phyloP scores from a whole-genome alignment of 352 stramenopile species.

The Pythium utonaiense region DNA sequence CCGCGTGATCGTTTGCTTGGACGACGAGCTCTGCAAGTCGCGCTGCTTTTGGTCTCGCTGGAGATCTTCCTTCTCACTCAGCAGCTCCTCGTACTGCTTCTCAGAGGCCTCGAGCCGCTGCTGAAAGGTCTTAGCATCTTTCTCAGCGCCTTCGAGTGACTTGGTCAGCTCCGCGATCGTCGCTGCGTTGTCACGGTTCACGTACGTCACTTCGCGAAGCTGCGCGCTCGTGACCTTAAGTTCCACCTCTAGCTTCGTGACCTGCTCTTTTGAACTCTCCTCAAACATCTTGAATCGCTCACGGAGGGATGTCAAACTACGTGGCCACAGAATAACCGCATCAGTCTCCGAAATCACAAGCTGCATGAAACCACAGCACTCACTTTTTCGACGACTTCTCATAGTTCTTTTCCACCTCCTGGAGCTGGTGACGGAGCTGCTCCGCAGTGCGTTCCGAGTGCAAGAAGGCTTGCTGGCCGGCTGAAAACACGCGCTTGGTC shows the following conservation, averaged over 20 bases:
- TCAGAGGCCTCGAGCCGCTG: conserved; percentile 36
- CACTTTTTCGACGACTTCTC: conserved; percentile 74
- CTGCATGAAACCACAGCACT: background rate
- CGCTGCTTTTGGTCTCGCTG: conserved; percentile 55
- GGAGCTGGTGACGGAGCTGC: conserved; percentile 58
- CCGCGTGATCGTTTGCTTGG: conserved; percentile 40
- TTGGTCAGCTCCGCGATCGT: conserved; percentile 62
- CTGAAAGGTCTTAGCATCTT: conserved; percentile 44
- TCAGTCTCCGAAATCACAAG: background rate
- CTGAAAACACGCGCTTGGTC: conserved; percentile 73
- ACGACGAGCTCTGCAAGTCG: conserved; percentile 51
- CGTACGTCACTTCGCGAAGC: conserved; percentile 69
- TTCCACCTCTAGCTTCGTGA: conserved; percentile 81
- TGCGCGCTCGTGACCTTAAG: conserved; percentile 68
- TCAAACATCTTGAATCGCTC: conserved; percentile 81
- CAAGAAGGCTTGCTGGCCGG: conserved; percentile 71
- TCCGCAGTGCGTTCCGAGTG: conserved; percentile 68
- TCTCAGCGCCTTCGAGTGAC: conserved; percentile 40
- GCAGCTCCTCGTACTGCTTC: conserved; percentile 35
- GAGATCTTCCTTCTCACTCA: conserved; percentile 54
- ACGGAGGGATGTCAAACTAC: conserved; percentile 54
- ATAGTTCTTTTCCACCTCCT: conserved; percentile 75
- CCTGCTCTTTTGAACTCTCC: conserved; percentile 66
- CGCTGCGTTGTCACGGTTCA: conserved; percentile 65
- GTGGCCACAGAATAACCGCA: background rate